A percentile compares a stretch with the other conserved stretches of the same genome.
phyloP scores from a whole-genome alignment of 2,329 filamentous ascomycete species.

The Chalaropsis thielavioides region DNA sequence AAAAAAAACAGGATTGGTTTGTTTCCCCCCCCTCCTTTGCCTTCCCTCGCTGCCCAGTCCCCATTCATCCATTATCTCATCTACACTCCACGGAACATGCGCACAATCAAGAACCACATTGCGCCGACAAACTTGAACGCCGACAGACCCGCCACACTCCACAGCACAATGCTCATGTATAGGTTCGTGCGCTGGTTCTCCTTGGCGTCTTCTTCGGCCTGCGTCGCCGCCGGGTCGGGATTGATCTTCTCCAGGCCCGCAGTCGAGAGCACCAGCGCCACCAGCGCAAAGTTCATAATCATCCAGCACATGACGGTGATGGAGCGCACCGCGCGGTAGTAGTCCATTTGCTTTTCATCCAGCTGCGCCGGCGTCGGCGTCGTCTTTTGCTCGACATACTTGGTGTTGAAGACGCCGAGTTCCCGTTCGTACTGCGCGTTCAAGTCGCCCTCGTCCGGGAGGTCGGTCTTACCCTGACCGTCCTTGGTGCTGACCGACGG shows the following conservation, averaged over 20 bases:
- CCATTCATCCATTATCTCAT: too few relatives aligned
- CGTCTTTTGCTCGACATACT: conserved; percentile 59
- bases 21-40: background rate
- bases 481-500: conserved; percentile 81
- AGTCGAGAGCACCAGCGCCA: conserved; percentile 71
- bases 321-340: conserved; percentile 91
- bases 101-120: conserved; percentile 80
- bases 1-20: too few relatives aligned
- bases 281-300: conserved; percentile 82
- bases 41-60: conserved; percentile 7
- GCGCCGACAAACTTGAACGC: conserved; percentile 79
- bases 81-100: conserved; percentile 66
- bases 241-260: conserved; percentile 62
- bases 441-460: conserved; percentile 86
- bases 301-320: conserved; percentile 92
- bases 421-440: conserved; percentile 92
- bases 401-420: conserved; percentile 55
- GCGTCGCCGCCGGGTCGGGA: conserved; percentile 27
- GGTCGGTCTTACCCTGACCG: conserved; percentile 79
- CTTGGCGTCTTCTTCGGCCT: conserved; percentile 23
- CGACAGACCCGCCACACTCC: conserved; percentile 73
- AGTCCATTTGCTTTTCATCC: conserved; percentile 85
- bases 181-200: conserved; percentile 51
- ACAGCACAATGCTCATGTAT: conserved; percentile 77
- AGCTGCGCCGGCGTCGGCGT: conserved; percentile 38